Evolutionary conservation across 2,329 filamentous ascomycete genomes (phyloP), one percentile per base, ranked within the genome.

Genomic region (Sporothrix brunneoviolacea): DNA sequence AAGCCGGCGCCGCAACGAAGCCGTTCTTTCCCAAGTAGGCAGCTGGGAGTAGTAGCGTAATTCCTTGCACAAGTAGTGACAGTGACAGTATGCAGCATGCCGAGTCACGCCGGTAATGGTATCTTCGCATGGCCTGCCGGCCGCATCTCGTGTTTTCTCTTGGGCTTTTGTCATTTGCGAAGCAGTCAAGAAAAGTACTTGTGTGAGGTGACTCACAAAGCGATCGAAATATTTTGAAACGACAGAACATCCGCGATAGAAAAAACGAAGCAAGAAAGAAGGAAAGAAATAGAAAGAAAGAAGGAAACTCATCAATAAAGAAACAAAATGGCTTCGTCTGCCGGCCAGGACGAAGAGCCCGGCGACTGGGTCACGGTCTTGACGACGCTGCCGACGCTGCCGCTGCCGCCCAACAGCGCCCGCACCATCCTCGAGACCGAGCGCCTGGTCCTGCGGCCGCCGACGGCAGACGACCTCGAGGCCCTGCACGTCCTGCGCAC

Each of bases 401-500:
- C 72, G 0, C 61, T 74, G 2, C 74, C 71, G 5, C 62, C 66
- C 4, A 68, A 67, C 48, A 50, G 58, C 13, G 61, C 65, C 19
- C 68, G 75, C 7, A 49, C 61, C 8, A 60, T 64, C 2, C 67
- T 79, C 48, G 60, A 57, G 43, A 83, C 81, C 3, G 63, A 73
- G 44, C 74, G 81, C 7, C 69, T 86, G 18, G 59, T 78, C 22
- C 63, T 86, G 46, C 70, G 80, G 15, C 74, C 76, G 2, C 64
- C 78, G 35, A 58, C 59, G 1, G 62, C 70, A 16, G 65, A 71
- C 3, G 81, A 86, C 61, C 65, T 77, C 2, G 63, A 67, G 1
- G 72, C 67, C 7, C 54, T 82, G 15, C 67, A 79, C 55, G 64
- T 65, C 19, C 67, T 87, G 48, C 77, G 82, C 21, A 69, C 68